A percentile compares a stretch with the other conserved stretches of the same genome.
These are phyloP conservation scores for Saccharomycopsis selenospora DNA, from an alignment of 805 yeast genomes.

Conservation along the genomic window DNA sequence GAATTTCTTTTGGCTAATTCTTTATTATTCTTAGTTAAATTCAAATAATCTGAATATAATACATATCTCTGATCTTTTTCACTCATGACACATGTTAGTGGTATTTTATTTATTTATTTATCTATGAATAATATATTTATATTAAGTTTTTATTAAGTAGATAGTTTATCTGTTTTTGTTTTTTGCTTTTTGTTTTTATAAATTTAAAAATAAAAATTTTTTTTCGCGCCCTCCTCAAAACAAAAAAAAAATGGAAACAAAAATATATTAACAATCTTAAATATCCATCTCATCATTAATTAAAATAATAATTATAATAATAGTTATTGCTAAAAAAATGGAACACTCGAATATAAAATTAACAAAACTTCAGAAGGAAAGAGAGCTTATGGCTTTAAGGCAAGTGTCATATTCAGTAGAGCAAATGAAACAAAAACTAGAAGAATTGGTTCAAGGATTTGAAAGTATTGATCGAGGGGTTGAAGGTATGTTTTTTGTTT, in stretches of 20 bases:
- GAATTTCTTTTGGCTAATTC: conserved; percentile 56
- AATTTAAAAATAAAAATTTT: no score
- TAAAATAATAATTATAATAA: no score
- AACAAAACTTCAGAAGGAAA: conserved; percentile 15
- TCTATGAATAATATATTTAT: no score
- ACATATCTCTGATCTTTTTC: neutral
- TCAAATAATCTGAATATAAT: conserved; percentile 25
- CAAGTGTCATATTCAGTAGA: conserved; percentile 21
- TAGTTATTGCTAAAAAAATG: no score
- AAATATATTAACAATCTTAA: no score
- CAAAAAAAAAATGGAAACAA: neutral
- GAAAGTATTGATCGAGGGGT: conserved; percentile 39
- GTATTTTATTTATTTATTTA: no score
- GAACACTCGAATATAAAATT: conserved; percentile 8
- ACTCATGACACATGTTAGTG: conserved; percentile 4
- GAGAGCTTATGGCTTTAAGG: conserved; percentile 19
- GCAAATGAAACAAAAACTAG: conserved; percentile 17
- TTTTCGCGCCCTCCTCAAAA: neutral
- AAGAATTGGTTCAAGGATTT: conserved; percentile 11
- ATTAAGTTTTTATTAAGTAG: no score
- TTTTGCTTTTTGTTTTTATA: neutral
- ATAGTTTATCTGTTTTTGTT: no score
- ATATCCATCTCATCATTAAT: no score
- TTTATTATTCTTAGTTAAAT: conserved; percentile 37
- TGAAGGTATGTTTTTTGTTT: conserved; percentile 27